These are phyloP conservation scores for Neurospora discreta DNA, from an alignment of 495 filamentous ascomycete species.

Conservation along the genomic window DNA sequence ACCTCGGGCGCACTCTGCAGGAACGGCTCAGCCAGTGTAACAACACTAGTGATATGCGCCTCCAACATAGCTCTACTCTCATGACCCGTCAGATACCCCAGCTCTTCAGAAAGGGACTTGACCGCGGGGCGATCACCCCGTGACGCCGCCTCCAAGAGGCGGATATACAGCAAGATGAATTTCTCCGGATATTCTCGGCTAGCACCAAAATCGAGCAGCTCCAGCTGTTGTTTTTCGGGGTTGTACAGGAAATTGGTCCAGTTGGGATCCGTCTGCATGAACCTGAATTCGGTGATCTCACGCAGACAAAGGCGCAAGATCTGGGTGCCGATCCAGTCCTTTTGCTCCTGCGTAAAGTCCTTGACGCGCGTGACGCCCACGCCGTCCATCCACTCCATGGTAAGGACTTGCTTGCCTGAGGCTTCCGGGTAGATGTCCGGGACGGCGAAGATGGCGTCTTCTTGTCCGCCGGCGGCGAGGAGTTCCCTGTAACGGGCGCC, in stretches of 20 bases:
- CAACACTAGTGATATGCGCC: constrained; percentile 70
- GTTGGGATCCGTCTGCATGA: constrained; percentile 99
- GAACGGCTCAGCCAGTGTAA: constrained; percentile 90
- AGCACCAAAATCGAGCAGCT: constrained; percentile 93
- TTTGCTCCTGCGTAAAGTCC: constrained; percentile 64
- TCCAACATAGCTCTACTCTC: constrained; percentile 76
- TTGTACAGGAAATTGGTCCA: constrained; percentile 99
- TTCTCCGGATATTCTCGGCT: constrained; percentile 63
- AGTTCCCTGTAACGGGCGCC: constrained; percentile 62
- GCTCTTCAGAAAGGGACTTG: constrained; percentile 56
- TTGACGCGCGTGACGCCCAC: constrained; percentile 74
- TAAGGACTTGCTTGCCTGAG: constrained; percentile 76
- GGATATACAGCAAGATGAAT: constrained; percentile 72
- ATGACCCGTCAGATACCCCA: constrained; percentile 87
- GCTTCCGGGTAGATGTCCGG: constrained; percentile 70
- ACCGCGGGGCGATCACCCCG: constrained; percentile 52
- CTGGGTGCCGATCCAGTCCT: constrained; percentile 88
- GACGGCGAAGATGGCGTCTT: constrained; percentile 62
- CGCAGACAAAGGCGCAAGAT: constrained; percentile 87
- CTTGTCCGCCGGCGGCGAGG: constrained; percentile 41
- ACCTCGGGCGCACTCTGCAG: constrained; percentile 59
- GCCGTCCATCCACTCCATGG: constrained; percentile 84
- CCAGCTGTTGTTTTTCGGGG: constrained; percentile 54
- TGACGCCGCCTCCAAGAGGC: constrained; percentile 66
- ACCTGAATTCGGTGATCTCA: constrained; percentile 84